Base-by-base conservation (phyloP, 2,329 filamentous ascomycete species). In the Myriosclerotinia curreyana region DNA sequence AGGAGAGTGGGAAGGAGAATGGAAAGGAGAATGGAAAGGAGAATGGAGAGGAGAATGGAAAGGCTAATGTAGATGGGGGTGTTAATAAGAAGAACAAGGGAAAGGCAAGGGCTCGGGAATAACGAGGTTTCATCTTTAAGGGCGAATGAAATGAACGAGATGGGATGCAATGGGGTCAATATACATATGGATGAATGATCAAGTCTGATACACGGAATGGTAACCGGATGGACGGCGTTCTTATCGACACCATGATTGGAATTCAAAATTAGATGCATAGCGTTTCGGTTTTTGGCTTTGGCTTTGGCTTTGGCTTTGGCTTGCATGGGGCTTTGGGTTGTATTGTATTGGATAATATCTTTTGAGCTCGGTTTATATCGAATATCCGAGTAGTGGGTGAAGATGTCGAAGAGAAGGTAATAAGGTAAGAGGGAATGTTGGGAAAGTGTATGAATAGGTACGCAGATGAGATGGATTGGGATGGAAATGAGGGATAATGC, bases 11-110 rank as follows among this genome's bases (percentile, higher is more conserved):
- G 22, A 65, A 49, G 44, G 40, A 52, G 42, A n/a, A 34, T 59
- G 38, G 5, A 15, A 52, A 22, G 28, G 61, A 22, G 51, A 66
- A 68, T 52, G 65, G 60, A 9, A 69, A 70, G 46, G 68, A 46
- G 22, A 70, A 68, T 36, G 60, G 62, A 22, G 46, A 42, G 14
- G 25, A n/a, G 14, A 40, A 40, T 34, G 20, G n/a, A 20, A 51
- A 50, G 38, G n/a, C n/a, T n/a, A n/a, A n/a, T n/a, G n/a, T n/a
- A n/a, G n/a, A n/a, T n/a, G n/a, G n/a, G n/a, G n/a, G n/a, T n/a
- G n/a, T n/a, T n/a, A 36, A 25, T n/a, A 36, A 25, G 17, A 49
- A 42, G 6, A 22, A 38, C 1, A 64, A 60, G 31, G 48, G 55
- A 11, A 60, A 60, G 14, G 38, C 15, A n/a, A 51, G 34, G 9